phyloP scores from a whole-genome alignment of 176 grass and related monocot genomes.

The Juncus inflexus region DNA sequence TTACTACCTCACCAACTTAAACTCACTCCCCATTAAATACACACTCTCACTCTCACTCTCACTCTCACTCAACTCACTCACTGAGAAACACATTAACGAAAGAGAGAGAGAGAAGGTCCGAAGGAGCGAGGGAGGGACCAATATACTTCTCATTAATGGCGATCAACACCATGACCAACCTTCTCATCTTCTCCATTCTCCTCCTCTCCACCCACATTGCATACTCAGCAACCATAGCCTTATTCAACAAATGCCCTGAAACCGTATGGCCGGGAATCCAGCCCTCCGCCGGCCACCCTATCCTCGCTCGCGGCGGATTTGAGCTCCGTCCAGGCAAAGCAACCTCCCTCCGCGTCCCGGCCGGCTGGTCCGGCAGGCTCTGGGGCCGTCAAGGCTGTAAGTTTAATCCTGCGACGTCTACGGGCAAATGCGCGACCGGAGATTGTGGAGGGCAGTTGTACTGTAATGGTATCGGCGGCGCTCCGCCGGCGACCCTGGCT shows the following conservation, averaged over 20 bases:
- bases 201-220: conserved; percentile 20
- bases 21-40: background rate
- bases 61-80: background rate
- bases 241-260: conserved; percentile 77
- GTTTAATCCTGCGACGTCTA: conserved; percentile 53
- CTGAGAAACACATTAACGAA: background rate
- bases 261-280: conserved; percentile 97
- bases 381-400: conserved; percentile 74
- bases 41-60: conserved; percentile 1
- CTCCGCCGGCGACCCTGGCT: conserved; percentile 57
- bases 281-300: conserved; percentile 52
- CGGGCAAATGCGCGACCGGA: conserved; percentile 66
- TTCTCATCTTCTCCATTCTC: conserved; percentile 4
- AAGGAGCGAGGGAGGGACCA: background rate
- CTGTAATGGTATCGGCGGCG: conserved; percentile 70
- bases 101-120: background rate
- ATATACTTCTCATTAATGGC: background rate
- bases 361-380: conserved; percentile 70
- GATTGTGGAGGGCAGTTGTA: conserved; percentile 76
- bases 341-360: conserved; percentile 50
- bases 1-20: background rate
- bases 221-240: conserved; percentile 54
- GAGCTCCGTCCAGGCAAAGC: conserved; percentile 43
- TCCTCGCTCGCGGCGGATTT: conserved; percentile 58
- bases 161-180: background rate